These are phyloP conservation scores for Exophiala sp. DNA, from an alignment of 2,329 filamentous ascomycete genomes.

Conservation along the genomic window DNA sequence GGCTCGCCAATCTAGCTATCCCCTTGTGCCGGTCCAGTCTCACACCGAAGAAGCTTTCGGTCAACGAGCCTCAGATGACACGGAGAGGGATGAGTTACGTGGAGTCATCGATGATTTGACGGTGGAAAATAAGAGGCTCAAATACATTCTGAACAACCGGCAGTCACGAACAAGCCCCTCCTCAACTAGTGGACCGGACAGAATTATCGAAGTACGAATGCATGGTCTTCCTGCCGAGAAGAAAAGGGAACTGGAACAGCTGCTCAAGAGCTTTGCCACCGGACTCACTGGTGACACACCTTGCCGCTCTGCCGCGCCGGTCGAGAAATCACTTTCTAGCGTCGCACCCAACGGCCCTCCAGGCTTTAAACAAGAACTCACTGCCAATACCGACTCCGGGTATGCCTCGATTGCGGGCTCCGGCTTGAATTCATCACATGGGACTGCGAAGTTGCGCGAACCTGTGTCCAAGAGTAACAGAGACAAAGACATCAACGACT, in stretches of 20 bases:
- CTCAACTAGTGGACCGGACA: slow-evolving; percentile 63
- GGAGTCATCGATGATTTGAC: slow-evolving; percentile 86
- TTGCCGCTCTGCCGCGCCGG: slow-evolving; percentile 13
- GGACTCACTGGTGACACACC: slow-evolving; percentile 25
- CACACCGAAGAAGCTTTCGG: slow-evolving; percentile 27
- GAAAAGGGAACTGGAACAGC: slow-evolving; percentile 71
- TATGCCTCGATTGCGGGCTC: slow-evolving; percentile 41
- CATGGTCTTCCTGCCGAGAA: slow-evolving; percentile 69
- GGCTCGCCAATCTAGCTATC: slow-evolving; percentile 22
- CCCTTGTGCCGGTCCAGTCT: slow-evolving; percentile 16
- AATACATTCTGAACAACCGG: slow-evolving; percentile 67
- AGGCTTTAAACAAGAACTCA: background rate
- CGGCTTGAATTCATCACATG: slow-evolving; percentile 10
- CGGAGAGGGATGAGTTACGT: slow-evolving; percentile 69
- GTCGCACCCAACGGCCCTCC: background rate
- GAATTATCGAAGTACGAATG: slow-evolving; percentile 77
- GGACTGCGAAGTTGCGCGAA: slow-evolving; percentile 2
- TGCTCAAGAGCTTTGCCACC: slow-evolving; percentile 60
- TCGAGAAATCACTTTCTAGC: slow-evolving; percentile 9
- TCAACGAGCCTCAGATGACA: slow-evolving; percentile 39
- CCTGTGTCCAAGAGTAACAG: slow-evolving; percentile 27
- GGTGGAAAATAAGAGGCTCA: slow-evolving; percentile 75
- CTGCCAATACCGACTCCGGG: slow-evolving; percentile 28
- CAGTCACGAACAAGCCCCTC: slow-evolving; percentile 49
- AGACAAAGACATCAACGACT: slow-evolving; percentile 64